Conservation (phyloP, 2,329 filamentous ascomycete species). For the Claviceps pusilla region DNA sequence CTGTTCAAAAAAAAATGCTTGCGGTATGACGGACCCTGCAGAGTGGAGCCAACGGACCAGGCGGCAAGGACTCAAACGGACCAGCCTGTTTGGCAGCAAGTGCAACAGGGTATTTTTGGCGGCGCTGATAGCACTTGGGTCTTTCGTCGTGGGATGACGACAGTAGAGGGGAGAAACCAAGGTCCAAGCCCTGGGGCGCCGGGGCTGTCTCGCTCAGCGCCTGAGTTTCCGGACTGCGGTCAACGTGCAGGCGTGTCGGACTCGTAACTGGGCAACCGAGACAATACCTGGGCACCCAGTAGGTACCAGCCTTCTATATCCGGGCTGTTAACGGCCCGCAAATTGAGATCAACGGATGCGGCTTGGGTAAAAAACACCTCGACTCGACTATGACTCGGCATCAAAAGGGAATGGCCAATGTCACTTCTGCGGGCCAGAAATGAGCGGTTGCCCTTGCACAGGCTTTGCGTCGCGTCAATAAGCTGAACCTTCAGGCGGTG, state of each 20-base stretch:
- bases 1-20: conserved; percentile 1
- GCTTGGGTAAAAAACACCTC: neutral
- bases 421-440: neutral
- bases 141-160: conserved; percentile 4
- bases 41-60: conserved; percentile 4
- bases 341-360: neutral
- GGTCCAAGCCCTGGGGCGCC: neutral
- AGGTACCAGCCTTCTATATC: neutral
- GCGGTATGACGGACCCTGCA: neutral
- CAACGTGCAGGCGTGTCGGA: neutral
- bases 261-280: conserved; percentile 1
- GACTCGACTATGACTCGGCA: neutral
- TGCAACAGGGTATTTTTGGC: conserved; percentile 3
- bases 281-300: neutral
- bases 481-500: neutral
- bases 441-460: neutral
- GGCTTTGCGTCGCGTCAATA: neutral
- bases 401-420: neutral
- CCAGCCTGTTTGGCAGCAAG: neutral
- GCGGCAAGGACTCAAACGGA: neutral
- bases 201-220: neutral
- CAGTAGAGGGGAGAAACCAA: conserved; percentile 1
- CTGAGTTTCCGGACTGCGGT: conserved; percentile 1
- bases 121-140: conserved; percentile 1
- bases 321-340: neutral